These are phyloP conservation scores for Solanum hybrid DNA, from an alignment of 305 asterid species.

Conservation along the genomic window DNA sequence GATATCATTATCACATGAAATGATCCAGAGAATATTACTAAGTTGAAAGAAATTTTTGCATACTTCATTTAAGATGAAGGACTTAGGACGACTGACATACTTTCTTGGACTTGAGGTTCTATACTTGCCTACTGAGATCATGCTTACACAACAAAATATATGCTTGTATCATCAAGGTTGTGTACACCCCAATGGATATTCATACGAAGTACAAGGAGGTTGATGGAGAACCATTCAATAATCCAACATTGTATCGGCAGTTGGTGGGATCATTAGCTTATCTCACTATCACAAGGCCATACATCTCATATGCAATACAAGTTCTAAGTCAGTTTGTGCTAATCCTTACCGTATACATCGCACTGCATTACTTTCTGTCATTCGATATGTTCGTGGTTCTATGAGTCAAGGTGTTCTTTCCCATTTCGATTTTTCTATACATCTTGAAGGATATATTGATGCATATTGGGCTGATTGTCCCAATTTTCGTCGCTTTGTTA, in stretches of 20 bases:
- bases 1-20: neutral
- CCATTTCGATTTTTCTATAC: neutral
- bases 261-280: neutral
- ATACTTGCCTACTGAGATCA: neutral
- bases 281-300: neutral
- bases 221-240: neutral
- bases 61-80: neutral
- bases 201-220: neutral
- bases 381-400: neutral
- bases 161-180: neutral
- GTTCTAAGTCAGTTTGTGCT: neutral
- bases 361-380: too few species aligned
- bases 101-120: neutral
- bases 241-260: neutral
- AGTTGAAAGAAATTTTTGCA: neutral
- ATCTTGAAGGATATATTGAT: neutral
- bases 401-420: neutral
- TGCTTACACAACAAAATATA: neutral
- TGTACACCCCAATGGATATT: neutral
- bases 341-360: neutral
- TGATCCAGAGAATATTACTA: neutral
- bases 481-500: neutral
- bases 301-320: neutral
- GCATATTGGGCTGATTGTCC: neutral
- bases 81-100: neutral